Base-by-base conservation (phyloP, 306 rosid genomes). In the Dalbergia cochinchinensis region DNA sequence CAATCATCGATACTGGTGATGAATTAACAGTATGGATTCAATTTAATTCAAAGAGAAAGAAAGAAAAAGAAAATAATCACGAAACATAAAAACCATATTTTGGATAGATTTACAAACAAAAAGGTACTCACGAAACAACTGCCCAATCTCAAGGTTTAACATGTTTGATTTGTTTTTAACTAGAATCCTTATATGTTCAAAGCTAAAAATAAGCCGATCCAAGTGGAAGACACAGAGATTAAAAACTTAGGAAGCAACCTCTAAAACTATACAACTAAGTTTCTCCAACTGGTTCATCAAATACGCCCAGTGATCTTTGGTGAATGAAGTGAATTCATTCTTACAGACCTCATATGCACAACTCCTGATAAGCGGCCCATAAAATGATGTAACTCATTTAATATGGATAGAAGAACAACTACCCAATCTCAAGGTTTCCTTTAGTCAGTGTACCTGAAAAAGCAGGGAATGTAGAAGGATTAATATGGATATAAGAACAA, bases 261-360 rank as follows among this genome's bases (percentile, higher is more conserved):
- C 19, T 26, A 19, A 80, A 42, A 45, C 76, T 65, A 26, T 26
- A 26, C 31, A 26, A 61, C n/a, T 37, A 71, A 35, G 34, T 37
- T 37, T 77, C 37, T n/a, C 67, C 50, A 76, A 35, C 33, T 65
- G 20, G 5, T 31, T 48, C 14, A 53, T 76, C 64, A 51, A 11
- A 33, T 48, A 76, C 65, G 55, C 20, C 16, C 3, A 11, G 15
- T 3, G 61, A 39, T 22, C 6, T 31, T 53, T 4, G 37, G 47
- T 26, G 37, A 78, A 84, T 74, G 20, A 54, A 66, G 35, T 48
- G 69, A 54, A 11, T 73, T 80, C 65, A 9, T 35, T 35, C 83
- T 77, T 61, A 83, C 87, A 77, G 31, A 94, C 99, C 99, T 92
- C 92, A 86, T 82, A 89, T 73, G 77, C 97, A 94, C 48, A 92